Percentiles rank a stretch among this genome's conserved stretches.
Evolutionary conservation across 1,284 basidiomycete genomes (phyloP).

Genomic region (Trametes sp.): DNA sequence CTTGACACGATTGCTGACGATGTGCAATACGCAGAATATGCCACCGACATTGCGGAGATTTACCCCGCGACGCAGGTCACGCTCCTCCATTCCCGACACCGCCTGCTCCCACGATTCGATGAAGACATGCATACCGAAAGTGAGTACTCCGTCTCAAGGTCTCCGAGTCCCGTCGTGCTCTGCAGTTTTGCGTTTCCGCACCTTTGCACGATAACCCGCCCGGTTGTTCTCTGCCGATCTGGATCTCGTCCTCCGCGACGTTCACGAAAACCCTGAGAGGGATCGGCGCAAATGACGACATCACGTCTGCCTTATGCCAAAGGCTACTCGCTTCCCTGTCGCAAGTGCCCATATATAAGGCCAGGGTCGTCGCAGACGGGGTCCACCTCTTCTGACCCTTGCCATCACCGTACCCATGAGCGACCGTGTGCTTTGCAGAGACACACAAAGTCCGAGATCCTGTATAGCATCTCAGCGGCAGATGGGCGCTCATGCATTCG

Average conservation of each 20-base stretch:
- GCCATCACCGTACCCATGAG: not conserved
- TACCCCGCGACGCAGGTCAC: constrained; percentile 68
- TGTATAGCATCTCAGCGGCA: not conserved
- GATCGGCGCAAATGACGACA: constrained; percentile 7
- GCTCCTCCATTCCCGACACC: constrained; percentile 70
- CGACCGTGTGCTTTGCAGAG: not conserved
- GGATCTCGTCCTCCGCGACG: not conserved
- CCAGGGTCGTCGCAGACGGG: not conserved
- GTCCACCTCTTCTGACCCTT: not conserved
- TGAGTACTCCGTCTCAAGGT: constrained; percentile 37
- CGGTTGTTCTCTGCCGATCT: not conserved
- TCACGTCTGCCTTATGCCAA: not conserved
- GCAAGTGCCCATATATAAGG: not conserved
- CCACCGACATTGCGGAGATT: constrained; percentile 71
- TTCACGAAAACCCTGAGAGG: not conserved
- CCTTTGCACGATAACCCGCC: too few species aligned
- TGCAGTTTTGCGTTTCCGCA: too few species aligned
- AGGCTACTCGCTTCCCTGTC: constrained; percentile 9
- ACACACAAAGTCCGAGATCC: not conserved
- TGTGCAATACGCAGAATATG: constrained; percentile 55
- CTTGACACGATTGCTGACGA: not conserved
- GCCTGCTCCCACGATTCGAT: constrained; percentile 68
- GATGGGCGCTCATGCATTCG: not conserved
- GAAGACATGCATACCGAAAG: constrained; percentile 62
- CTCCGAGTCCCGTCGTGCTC: not conserved